Percentiles rank a stretch among this genome's conserved stretches.
Conservation (phyloP, 306 rosid species). For the Lablab purpureus region DNA sequence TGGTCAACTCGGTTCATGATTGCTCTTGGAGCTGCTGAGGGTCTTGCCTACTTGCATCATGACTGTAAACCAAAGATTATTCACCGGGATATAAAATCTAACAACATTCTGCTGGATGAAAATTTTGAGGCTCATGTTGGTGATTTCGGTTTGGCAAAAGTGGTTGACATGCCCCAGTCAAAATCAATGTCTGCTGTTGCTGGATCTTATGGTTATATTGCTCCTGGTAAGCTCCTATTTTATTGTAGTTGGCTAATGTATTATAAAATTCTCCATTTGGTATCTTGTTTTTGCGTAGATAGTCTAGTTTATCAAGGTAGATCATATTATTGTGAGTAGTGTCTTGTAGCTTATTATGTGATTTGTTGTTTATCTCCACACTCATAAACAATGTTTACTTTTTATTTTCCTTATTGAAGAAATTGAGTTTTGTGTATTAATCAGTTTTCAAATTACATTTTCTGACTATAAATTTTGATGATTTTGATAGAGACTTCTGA, state of each 20-base stretch:
- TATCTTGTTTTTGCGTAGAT: conserved; percentile 5
- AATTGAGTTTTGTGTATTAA: conserved; percentile 27
- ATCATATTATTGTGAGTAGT: conserved; percentile 5
- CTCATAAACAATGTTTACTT: neutral
- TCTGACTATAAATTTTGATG: conserved; percentile 14
- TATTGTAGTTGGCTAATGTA: conserved; percentile 6
- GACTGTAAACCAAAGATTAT: conserved; percentile 94
- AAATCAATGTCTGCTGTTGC: conserved; percentile 99
- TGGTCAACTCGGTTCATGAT: conserved; percentile 87
- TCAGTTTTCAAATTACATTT: conserved; percentile 23
- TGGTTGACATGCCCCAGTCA: conserved; percentile 96
- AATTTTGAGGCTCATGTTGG: conserved; percentile 96
- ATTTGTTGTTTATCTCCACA: conserved; percentile 6
- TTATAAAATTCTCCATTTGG: neutral
- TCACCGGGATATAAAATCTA: conserved; percentile 96
- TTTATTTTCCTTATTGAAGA: neutral
- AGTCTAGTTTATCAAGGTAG: neutral
- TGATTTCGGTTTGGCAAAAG: conserved; percentile 98
- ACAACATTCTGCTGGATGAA: conserved; percentile 87
- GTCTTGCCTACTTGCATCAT: conserved; percentile 96
- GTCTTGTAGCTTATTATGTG: neutral
- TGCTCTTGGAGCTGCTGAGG: conserved; percentile 99
- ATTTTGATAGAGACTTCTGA: neutral
- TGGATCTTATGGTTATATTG: conserved; percentile 98
- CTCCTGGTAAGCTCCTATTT: conserved; percentile 77